Percentiles rank a stretch among this genome's conserved stretches.
Evolutionary conservation across 257 asterid species (phyloP).

Genomic region (Petunia axillaris): DNA sequence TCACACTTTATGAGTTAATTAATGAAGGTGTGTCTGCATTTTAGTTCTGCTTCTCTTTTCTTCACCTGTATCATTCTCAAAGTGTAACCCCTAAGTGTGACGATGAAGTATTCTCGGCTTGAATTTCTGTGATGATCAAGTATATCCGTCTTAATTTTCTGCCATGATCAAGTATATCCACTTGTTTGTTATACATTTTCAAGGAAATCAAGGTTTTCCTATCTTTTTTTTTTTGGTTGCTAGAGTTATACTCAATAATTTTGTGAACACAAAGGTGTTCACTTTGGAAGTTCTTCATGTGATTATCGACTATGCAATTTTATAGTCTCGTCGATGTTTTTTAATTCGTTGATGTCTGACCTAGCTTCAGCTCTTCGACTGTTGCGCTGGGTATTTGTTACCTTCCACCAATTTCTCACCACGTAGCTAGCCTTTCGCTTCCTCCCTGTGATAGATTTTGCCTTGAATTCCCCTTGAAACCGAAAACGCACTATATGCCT

Average conservation of each 20-base stretch:
- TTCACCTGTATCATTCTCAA: not conserved
- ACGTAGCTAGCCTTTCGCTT: no score
- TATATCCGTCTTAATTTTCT: not conserved
- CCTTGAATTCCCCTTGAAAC: no score
- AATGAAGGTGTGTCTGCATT: constrained; percentile 65
- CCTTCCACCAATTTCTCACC: no score
- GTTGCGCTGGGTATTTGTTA: no score
- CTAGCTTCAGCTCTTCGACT: no score
- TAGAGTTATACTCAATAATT: not conserved
- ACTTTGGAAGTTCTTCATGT: not conserved
- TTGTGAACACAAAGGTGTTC: not conserved
- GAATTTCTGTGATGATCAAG: not conserved
- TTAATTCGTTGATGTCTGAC: not conserved
- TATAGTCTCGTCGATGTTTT: not conserved
- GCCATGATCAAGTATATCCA: not conserved
- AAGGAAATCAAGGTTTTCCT: not conserved
- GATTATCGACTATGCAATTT: not conserved
- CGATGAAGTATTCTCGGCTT: not conserved
- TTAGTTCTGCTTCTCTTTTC: not conserved
- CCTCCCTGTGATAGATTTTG: no score
- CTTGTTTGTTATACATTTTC: not conserved
- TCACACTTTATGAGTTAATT: constrained; percentile 58
- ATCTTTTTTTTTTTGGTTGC: not conserved
- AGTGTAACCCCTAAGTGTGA: not conserved
- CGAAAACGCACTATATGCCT: no score